Evolutionary conservation across 192 early-diverging fungal genomes (phyloP), one percentile per base, ranked within the genome.

Genomic region (Diversispora eburnea): DNA sequence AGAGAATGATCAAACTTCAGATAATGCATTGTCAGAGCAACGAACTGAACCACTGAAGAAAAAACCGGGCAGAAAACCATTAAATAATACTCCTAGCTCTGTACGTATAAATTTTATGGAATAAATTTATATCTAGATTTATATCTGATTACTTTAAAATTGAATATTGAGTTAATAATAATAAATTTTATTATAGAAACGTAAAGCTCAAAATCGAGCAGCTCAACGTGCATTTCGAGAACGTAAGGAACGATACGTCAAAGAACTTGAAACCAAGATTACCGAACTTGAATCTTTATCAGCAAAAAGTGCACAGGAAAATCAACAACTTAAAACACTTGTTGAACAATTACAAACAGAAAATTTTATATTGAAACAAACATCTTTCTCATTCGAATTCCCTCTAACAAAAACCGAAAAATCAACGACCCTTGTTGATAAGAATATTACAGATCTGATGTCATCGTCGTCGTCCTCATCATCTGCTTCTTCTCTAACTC

Each of bases 211-310:
- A 77, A 93, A 93, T 76, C 84, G 92, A 13, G 91, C 91, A 8
- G 92, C 92, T 7, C 92, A 93, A 77, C 86, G 92, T 12, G 93
- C 93, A 4, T 96, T 96, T 79, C 90, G 94, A 55, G 93, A 94
- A 75, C 90, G 94, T 70, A 93, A 92, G 73, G 89, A 94, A 73
- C 84, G 85, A 65, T 93, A 96, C 77, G 88, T 94, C 10, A 86
- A 91, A 76, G 85, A 88, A 17, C 81, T 96, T 12, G 93, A 96
- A 76, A 88, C 84, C 25, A 84, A 88, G 61, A 91, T 94, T 61
- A 87, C 88, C 68, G 84, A 83, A 39, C 83, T 94, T 20, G 86
- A 91, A 46, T 88, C 87, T 43, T 77, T 82, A 61, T 55, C 80
- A n/a, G 72, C 74, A 13, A 70, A 75, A 46, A 82, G 89, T 0